Base-by-base conservation (phyloP, 2,329 filamentous ascomycete genomes). In the Apiospora sp. region DNA sequence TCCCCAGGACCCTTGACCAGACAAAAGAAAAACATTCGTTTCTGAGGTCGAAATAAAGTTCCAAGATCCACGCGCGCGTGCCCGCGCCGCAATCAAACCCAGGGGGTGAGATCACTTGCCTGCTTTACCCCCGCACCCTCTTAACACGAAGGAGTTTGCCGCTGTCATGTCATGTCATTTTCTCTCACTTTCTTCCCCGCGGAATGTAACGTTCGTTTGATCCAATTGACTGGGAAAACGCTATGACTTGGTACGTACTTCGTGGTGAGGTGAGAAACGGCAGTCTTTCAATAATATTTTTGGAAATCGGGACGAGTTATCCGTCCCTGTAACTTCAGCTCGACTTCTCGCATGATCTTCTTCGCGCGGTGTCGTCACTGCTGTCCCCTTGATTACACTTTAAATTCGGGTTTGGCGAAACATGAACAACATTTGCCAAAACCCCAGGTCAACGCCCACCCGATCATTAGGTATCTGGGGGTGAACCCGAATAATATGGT, bases 41-140 rank as follows among this genome's bases (percentile, higher is more conserved):
- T 22, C 22, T 22, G 46, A n/a, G 12, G 46, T 49, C 10, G 46
- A 49, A 49, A 49, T 49, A 49, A n/a, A 49, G 46, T 49, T 49
- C 46, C 4, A 3, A 49, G 46, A 49, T 49, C 46, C 46, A 49
- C 46, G 46, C 43, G 12, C 58, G 46, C 43, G 12, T 34, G 58
- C 34, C 34, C 58, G 34, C 58, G 58, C 58, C 58, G 58, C 58
- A 41, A 13, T 24, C 58, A n/a, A 49, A 22, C 34, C 58, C 58
- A 64, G 58, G 58, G 58, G 58, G 58, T 27, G 7, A 34, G 54
- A 22, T 37, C 54, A 41, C 37, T 41, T 41, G 37, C 37, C 44
- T 16, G 43, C 22, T 49, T 49, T 10, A 3, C 46, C 46, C 46
- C 19, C 46, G 46, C 46, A 49, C 22, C 10, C 7, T n/a, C n/a